Evolutionary conservation across 1,284 basidiomycete genomes (phyloP).

Genomic region (Cutaneotrichosporon sp.): DNA sequence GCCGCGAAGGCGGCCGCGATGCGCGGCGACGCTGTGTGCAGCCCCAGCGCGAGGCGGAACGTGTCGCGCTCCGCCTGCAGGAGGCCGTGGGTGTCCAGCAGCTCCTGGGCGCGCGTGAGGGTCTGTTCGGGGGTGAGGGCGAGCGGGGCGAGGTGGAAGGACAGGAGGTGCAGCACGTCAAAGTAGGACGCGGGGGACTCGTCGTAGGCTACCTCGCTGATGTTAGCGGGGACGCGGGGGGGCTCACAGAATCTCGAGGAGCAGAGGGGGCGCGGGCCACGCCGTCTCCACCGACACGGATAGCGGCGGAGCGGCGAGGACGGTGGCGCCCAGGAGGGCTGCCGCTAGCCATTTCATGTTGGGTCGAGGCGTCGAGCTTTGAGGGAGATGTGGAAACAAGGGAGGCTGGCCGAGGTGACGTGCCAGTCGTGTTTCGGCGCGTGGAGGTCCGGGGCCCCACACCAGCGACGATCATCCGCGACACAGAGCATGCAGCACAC

Average conservation of each 20-base stretch:
- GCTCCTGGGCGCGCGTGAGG: constrained; percentile 31
- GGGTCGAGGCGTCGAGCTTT: too few species aligned
- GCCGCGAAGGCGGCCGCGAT: constrained; percentile 48
- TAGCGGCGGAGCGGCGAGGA: constrained; percentile 62
- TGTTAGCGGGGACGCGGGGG: constrained; percentile 19
- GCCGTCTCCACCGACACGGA: constrained; percentile 75
- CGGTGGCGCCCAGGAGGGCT: constrained; percentile 7
- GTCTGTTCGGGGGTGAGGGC: constrained; percentile 28
- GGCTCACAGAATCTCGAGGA: constrained; percentile 79
- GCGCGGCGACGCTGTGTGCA: constrained; percentile 45
- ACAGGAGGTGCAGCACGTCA: constrained; percentile 65
- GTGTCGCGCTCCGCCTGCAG: constrained; percentile 47
- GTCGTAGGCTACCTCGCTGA: constrained; percentile 63
- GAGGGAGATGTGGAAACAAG: not conserved
- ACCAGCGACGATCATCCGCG: too few species aligned
- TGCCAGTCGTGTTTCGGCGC: not conserved
- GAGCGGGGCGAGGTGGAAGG: constrained; percentile 52
- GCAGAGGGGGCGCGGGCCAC: constrained; percentile 71
- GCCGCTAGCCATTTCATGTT: constrained; percentile 22
- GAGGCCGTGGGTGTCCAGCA: constrained; percentile 33
- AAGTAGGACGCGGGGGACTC: constrained; percentile 71
- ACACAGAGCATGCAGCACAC: too few species aligned
- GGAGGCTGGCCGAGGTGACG: not conserved
- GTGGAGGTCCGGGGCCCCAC: not conserved
- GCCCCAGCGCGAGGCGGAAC: constrained; percentile 54